Conservation (phyloP, 2,329 filamentous ascomycete species). For the Knufia petricola region DNA sequence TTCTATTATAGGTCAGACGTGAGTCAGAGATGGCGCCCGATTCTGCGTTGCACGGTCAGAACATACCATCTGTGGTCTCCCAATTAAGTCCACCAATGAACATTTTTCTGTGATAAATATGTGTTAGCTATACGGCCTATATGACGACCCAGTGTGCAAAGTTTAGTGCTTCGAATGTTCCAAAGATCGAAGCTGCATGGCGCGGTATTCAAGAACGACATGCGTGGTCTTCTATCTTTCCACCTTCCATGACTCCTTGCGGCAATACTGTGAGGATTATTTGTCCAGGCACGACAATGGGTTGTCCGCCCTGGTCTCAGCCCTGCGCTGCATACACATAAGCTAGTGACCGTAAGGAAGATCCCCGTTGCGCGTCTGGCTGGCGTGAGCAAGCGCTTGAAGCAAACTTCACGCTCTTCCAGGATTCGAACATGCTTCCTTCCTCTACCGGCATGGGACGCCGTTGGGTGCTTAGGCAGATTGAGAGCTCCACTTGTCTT, state of each 20-base stretch:
- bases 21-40: not conserved
- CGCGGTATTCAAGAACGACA: not conserved
- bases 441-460: not conserved
- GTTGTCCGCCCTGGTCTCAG: not conserved
- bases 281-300: not conserved
- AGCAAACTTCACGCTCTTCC: not conserved
- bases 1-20: conserved; percentile 47
- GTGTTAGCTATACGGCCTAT: conserved; percentile 26
- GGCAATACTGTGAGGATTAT: not conserved
- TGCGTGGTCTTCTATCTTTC: not conserved
- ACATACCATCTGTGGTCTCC: conserved; percentile 96
- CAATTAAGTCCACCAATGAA: conserved; percentile 98
- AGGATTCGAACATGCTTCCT: not conserved
- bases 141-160: not conserved
- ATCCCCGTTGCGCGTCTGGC: too few species aligned
- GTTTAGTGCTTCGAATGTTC: not conserved
- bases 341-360: not conserved
- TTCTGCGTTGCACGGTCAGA: conserved; percentile 11
- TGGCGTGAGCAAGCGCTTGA: not conserved
- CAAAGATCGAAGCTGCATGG: conserved; percentile 8
- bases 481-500: not conserved
- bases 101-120: conserved; percentile 69
- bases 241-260: not conserved
- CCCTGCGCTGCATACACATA: not conserved
- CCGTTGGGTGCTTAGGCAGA: not conserved